Evolutionary conservation across 1,139 yeast species (phyloP).

Genomic region (Protomyces inouyei): DNA sequence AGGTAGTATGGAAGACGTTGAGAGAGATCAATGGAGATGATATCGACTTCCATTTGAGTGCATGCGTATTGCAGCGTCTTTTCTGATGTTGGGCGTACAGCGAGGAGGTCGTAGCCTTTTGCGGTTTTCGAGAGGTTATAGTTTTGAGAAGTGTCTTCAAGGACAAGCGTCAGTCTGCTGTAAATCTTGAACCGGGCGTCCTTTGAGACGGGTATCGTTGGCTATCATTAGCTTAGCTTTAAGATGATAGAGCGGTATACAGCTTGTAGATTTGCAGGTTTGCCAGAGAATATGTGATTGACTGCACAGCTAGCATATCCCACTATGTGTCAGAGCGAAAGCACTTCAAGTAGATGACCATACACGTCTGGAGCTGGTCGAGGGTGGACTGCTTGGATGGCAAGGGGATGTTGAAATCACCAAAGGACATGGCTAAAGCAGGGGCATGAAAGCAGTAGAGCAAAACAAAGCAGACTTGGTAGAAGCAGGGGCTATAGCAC

Average conservation of each 20-base stretch:
- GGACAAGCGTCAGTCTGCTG: conserved; percentile 4
- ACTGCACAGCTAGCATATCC: conserved; percentile 13
- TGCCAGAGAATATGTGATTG: conserved; percentile 13
- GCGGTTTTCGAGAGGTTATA: conserved; percentile 24
- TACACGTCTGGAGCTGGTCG: conserved; percentile 5
- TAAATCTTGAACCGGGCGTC: conserved; percentile 3
- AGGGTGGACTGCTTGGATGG: neutral
- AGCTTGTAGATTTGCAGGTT: conserved; percentile 1
- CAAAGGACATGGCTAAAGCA: conserved; percentile 2
- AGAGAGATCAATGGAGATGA: conserved; percentile 66
- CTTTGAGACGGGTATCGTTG: neutral
- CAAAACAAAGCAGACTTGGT: neutral
- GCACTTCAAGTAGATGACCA: no score
- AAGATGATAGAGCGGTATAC: neutral
- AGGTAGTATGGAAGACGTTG: conserved; percentile 68
- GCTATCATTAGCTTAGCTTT: neutral
- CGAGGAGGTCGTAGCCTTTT: conserved; percentile 62
- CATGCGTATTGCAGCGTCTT: conserved; percentile 72
- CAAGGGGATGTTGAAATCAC: conserved; percentile 9
- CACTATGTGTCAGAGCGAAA: neutral
- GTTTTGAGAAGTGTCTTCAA: conserved; percentile 15
- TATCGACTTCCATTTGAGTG: conserved; percentile 67
- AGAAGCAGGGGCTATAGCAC: no score
- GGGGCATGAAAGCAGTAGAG: neutral
- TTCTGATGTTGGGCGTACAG: conserved; percentile 76